These are phyloP conservation scores for Pseudogymnoascus sp. DNA, from an alignment of 2,329 filamentous ascomycete species.

Conservation along the genomic window DNA sequence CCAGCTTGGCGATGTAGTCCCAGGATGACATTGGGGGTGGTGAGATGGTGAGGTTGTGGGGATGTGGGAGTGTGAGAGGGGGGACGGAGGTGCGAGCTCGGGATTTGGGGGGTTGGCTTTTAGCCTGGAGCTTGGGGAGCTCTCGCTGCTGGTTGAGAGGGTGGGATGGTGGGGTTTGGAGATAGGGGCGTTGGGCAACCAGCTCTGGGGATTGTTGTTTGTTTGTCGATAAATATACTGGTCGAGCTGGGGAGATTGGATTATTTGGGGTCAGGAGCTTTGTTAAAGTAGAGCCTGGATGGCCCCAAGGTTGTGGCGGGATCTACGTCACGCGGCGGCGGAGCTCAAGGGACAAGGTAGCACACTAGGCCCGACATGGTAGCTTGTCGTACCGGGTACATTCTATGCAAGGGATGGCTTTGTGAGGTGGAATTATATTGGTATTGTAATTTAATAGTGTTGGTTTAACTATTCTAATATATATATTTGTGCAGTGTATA, in stretches of 20 bases:
- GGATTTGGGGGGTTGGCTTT: not conserved
- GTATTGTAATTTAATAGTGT: not conserved
- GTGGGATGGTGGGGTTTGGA: not conserved
- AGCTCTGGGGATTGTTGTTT: not conserved
- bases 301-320: not conserved
- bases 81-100: not conserved
- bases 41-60: not conserved
- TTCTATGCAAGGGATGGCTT: not conserved
- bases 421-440: not conserved
- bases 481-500: not conserved
- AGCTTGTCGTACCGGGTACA: not conserved
- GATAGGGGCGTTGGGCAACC: not conserved
- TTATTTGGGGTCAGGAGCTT: not conserved
- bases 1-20: conserved; percentile 99
- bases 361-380: not conserved
- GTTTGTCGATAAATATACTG: not conserved
- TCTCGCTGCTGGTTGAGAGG: not conserved
- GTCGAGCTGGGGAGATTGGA: not conserved
- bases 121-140: not conserved
- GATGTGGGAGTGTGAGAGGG: not conserved
- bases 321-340: conserved; percentile 2
- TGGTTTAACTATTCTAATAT: not conserved
- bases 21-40: conserved; percentile 50
- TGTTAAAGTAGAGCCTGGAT: not conserved
- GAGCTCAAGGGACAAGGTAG: not conserved